Evolutionary conservation across 495 filamentous ascomycete species (phyloP), one percentile per base, ranked within the genome.

Genomic region (Aspergillus mulundensis): DNA sequence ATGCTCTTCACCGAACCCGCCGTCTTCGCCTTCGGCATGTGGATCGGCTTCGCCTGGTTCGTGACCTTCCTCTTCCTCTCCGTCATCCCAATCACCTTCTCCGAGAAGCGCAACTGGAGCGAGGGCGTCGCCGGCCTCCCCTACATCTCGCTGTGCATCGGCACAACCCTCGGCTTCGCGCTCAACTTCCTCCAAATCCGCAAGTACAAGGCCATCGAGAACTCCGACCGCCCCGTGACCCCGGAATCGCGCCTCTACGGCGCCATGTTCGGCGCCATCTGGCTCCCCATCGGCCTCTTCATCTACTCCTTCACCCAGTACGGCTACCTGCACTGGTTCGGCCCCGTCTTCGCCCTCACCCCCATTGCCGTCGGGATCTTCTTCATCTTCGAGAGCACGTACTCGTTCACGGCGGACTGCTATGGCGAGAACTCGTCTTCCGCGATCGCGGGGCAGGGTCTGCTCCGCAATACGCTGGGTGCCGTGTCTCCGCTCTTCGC

Each of bases 221-320:
- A 85, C 66, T 39, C 23, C 18, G 46, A 28, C 21, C 19, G 65
- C 81, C 52, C 79, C 65, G 56, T 67, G 77, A 14, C 68, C 63
- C 58, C 64, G 61, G 54, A 83, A 78, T 64, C 70, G 81, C 73
- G 78, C 78, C 66, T 86, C 78, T 68, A 79, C 75, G 53, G 87
- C 79, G 43, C 87, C 77, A 12, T 84, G 79, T 58, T 84, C 85
- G 73, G 71, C 76, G 34, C 81, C 25, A 86, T 88, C 76, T 90
- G 85, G 85, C 81, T 81, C 57, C 86, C 87, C 1, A 70, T 87
- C 50, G 86, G 86, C 28, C 72, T 90, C 1, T 90, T 91, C 73
- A 87, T 91, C 66, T 91, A 91, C 73, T 86, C 84, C 44, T 90
- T 88, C 86, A 81, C 85, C 1, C 87, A 84, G 7, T 90, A 86